Percentiles rank a stretch among this genome's conserved stretches.
Evolutionary conservation across 805 yeast genomes (phyloP).

Genomic region (Lachancea thermotolerans): DNA sequence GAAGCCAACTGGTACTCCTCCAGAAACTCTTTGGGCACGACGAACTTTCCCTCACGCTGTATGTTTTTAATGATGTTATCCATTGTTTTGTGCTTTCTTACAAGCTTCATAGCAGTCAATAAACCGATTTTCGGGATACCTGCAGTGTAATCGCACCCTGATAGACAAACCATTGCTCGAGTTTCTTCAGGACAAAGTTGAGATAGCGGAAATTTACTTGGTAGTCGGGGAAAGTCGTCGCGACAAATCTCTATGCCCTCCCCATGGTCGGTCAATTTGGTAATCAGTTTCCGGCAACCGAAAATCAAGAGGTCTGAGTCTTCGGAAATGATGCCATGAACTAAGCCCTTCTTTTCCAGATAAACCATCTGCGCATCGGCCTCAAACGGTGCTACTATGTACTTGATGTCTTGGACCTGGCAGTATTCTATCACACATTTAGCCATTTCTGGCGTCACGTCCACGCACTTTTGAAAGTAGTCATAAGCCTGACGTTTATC

Average conservation of each 20-base stretch:
- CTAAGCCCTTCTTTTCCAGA: slow-evolving; percentile 64
- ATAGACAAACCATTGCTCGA: slow-evolving; percentile 70
- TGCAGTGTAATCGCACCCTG: slow-evolving; percentile 95
- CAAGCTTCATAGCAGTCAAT: slow-evolving; percentile 60
- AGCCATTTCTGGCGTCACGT: slow-evolving; percentile 88
- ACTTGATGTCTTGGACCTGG: slow-evolving; percentile 49
- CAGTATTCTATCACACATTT: slow-evolving; percentile 72
- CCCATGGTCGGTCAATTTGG: slow-evolving; percentile 71
- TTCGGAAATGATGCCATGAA: slow-evolving; percentile 84
- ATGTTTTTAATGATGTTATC: slow-evolving; percentile 52
- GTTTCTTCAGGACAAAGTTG: slow-evolving; percentile 50
- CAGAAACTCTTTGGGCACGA: slow-evolving; percentile 50
- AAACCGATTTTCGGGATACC: slow-evolving; percentile 82
- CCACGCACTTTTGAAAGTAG: slow-evolving; percentile 71
- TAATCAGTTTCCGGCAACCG: slow-evolving; percentile 70
- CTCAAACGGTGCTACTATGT: slow-evolving; percentile 94
- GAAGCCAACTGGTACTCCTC: slow-evolving; percentile 60
- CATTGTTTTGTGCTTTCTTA: slow-evolving; percentile 43
- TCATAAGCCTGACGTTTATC: slow-evolving; percentile 56
- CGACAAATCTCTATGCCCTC: slow-evolving; percentile 64
- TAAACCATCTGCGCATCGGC: slow-evolving; percentile 97
- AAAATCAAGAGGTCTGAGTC: slow-evolving; percentile 89
- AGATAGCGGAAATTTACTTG: slow-evolving; percentile 41
- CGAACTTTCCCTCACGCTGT: slow-evolving; percentile 51
- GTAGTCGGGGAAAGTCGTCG: slow-evolving; percentile 45